Base-by-base conservation (phyloP, 176 grass and related monocot species). In the Carex pumila region DNA sequence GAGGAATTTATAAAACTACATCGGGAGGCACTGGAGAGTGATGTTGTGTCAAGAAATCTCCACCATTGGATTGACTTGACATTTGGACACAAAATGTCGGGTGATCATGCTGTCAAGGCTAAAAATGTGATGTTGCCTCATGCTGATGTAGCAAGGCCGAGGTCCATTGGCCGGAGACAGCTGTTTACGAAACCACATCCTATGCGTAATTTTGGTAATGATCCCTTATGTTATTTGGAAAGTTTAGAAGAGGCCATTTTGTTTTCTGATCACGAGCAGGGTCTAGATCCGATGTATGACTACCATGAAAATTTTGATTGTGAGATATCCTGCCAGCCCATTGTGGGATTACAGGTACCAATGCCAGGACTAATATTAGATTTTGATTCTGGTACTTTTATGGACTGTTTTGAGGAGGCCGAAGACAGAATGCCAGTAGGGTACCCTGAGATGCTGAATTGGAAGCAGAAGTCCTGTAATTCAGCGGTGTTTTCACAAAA, bases 31-130 rank as follows among this genome's bases (percentile, higher is more conserved):
- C 88, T 98, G 74, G 92, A 98, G 77, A 93, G 95, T 57, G 92
- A 91, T n/a, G 57, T 77, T 84, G 95, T 98, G 54, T 98, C 95
- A n/a, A 86, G 74, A 80, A 86, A 94, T 39, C 81, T 98, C 84
- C 95, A 98, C 87, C 85, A 98, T 72, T 98, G 95, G 95, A 98
- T 98, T 83, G 95, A 98, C 88, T 90, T 98, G 87, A 98, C 92
- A 49, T 98, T 98, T 94, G 95, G 95, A 72, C 93, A 93, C 90
- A 98, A 98, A 84, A 88, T 98, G 85, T 81, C 91, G 61, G 95
- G 95, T 19, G 87, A 93, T 59, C 88, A 90, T 84, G 92, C 95
- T 90, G 65, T 98, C 85, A 82, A 92, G 79, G 95, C 92, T 17
- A 98, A 94, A 89, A 98, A 98, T 84, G 95, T 98, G 56, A 98